Percentiles rank a stretch among this genome's conserved stretches.
These are phyloP conservation scores for Oxalis stricta DNA, from an alignment of 441 rosid genomes.

Conservation along the genomic window DNA sequence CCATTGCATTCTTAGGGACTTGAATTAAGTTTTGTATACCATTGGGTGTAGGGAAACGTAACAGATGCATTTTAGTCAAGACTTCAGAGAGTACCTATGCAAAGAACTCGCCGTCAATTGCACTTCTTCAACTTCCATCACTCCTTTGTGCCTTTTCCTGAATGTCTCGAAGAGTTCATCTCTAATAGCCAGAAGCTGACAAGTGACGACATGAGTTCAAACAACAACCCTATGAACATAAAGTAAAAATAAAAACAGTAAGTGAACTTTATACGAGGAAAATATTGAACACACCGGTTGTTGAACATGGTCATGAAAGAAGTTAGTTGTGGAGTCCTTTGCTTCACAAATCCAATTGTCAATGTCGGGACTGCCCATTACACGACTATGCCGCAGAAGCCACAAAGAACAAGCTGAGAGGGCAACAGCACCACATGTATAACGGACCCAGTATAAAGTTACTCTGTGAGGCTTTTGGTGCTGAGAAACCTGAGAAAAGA, in stretches of 20 bases:
- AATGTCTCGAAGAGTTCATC: slow-evolving; percentile 94
- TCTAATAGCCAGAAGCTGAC: slow-evolving; percentile 81
- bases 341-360: slow-evolving; percentile 83
- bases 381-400: slow-evolving; percentile 75
- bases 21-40: too few species aligned
- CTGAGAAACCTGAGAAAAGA: slow-evolving; percentile 44
- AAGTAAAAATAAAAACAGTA: slow-evolving; percentile 5
- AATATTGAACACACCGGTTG: slow-evolving; percentile 54
- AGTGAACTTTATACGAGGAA: slow-evolving; percentile 5
- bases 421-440: slow-evolving; percentile 78
- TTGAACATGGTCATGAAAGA: slow-evolving; percentile 80
- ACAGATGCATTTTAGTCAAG: too few species aligned
- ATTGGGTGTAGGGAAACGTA: too few species aligned
- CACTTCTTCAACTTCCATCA: slow-evolving; percentile 84
- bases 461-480: slow-evolving; percentile 66
- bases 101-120: slow-evolving; percentile 73
- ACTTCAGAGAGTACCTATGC: too few species aligned
- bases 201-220: slow-evolving; percentile 14
- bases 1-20: too few species aligned
- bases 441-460: slow-evolving; percentile 64
- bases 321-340: slow-evolving; percentile 51
- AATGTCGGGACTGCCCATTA: slow-evolving; percentile 90
- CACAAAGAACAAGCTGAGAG: slow-evolving; percentile 63
- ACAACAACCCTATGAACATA: neutral
- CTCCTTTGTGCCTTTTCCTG: slow-evolving; percentile 83